Evolutionary conservation across 2,329 filamentous ascomycete species (phyloP).

Genomic region (Fusarium buxicola): DNA sequence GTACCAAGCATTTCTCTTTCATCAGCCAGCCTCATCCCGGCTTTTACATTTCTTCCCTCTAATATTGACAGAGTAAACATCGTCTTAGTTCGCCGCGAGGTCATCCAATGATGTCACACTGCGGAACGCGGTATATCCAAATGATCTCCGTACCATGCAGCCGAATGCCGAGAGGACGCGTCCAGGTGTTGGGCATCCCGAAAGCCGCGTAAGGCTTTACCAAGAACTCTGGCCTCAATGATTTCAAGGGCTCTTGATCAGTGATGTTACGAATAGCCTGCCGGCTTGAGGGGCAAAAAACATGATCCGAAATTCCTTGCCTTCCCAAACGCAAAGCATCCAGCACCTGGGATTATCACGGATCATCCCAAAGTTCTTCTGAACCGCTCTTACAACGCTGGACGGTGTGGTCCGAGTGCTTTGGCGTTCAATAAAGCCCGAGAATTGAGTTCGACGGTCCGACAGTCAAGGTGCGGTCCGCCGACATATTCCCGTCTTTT

Average conservation of each 20-base stretch:
- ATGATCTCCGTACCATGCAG: neutral
- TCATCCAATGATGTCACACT: neutral
- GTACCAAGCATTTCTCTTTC: neutral
- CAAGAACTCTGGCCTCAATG: neutral
- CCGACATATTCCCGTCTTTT: conserved; percentile 47
- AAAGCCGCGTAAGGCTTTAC: neutral
- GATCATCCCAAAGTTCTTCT: neutral
- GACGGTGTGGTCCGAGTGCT: conserved; percentile 19
- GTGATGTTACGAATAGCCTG: neutral
- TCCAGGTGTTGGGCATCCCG: neutral
- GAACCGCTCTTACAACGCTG: conserved; percentile 35
- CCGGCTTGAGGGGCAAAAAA: neutral
- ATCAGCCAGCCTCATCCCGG: conserved; percentile 2
- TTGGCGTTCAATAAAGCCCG: conserved; percentile 27
- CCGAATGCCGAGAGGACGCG: neutral
- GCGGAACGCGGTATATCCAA: neutral
- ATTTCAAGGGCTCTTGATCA: neutral
- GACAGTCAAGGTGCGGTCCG: conserved; percentile 46
- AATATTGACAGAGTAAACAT: neutral
- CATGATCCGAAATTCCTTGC: neutral
- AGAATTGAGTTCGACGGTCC: conserved; percentile 46
- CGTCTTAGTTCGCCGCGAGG: neutral
- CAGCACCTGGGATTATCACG: neutral
- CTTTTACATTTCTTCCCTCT: neutral
- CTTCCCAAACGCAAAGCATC: neutral